A percentile compares a stretch with the other conserved stretches of the same genome.
phyloP scores from a whole-genome alignment of 2,329 filamentous ascomycete species.

The Elsinoe fawcettii region DNA sequence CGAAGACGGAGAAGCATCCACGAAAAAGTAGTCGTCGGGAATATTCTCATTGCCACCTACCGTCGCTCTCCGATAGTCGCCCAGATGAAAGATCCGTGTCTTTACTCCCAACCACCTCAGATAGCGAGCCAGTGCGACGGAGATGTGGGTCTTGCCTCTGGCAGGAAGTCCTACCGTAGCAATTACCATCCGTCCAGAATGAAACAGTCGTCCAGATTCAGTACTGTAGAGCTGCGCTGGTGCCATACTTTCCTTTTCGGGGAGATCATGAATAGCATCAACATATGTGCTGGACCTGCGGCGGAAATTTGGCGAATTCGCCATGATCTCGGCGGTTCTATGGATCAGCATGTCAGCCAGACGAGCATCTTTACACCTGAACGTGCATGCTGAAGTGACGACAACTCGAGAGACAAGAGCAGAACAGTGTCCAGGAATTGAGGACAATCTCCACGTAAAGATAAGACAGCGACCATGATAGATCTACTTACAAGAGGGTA shows the following conservation, averaged over 20 bases:
- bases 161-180: constrained; percentile 93
- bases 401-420: too few relatives aligned
- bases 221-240: constrained; percentile 97
- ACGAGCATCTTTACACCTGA: too few relatives aligned
- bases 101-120: constrained; percentile 96
- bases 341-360: neutral
- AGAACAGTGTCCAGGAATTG: neutral
- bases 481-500: constrained; percentile 50
- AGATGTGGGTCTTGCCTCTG: constrained; percentile 95
- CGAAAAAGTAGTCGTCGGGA: constrained; percentile 95
- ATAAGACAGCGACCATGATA: neutral
- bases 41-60: constrained; percentile 76
- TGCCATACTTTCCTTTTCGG: constrained; percentile 74
- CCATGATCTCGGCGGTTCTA: constrained; percentile 85
- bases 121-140: constrained; percentile 89
- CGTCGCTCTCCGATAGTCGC: constrained; percentile 89
- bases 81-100: constrained; percentile 93
- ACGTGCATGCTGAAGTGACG: too few relatives aligned
- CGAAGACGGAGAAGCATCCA: constrained; percentile 84
- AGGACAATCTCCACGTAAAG: neutral
- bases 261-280: constrained; percentile 91
- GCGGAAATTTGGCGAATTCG: constrained; percentile 80
- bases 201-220: constrained; percentile 92
- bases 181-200: constrained; percentile 94
- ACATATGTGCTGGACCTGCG: constrained; percentile 93